phyloP scores from a whole-genome alignment of 331 rosid species.

The Telfairia occidentalis region DNA sequence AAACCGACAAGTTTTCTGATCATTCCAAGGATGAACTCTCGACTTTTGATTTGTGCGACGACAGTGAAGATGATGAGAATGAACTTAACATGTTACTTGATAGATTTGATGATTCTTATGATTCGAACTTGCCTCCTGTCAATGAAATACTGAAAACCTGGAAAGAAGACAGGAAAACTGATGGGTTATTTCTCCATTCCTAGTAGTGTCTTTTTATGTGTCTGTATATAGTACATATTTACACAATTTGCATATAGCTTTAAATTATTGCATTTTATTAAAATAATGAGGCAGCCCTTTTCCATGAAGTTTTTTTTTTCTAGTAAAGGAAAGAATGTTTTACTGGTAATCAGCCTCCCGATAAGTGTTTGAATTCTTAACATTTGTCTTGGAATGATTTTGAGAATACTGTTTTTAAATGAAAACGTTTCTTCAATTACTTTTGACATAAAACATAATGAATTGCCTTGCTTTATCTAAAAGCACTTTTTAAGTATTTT shows the following conservation, averaged over 20 bases:
- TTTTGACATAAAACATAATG: background rate
- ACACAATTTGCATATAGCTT: background rate
- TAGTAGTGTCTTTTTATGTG: background rate
- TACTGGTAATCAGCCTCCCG: too few species aligned
- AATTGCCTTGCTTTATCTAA: background rate
- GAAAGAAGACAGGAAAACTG: slow-evolving; percentile 57
- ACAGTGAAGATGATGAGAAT: slow-evolving; percentile 22
- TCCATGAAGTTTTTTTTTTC: background rate
- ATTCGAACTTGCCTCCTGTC: slow-evolving; percentile 33
- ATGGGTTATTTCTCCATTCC: slow-evolving; percentile 24
- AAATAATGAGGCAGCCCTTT: background rate
- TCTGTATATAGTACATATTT: background rate
- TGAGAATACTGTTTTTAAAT: background rate
- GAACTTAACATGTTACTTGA: slow-evolving; percentile 16
- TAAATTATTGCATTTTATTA: background rate
- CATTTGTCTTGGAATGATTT: background rate
- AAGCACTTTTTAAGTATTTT: background rate
- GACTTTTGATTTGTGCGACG: slow-evolving; percentile 6
- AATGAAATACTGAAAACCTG: slow-evolving; percentile 53
- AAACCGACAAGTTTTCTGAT: slow-evolving; percentile 12
- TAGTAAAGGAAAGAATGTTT: background rate
- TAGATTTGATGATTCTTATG: slow-evolving; percentile 2
- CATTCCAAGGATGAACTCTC: slow-evolving; percentile 15
- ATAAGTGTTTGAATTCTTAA: background rate
- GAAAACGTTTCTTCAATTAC: background rate